Conservation (phyloP, 140 eudicot species). For the Ambrosia hybrid region DNA sequence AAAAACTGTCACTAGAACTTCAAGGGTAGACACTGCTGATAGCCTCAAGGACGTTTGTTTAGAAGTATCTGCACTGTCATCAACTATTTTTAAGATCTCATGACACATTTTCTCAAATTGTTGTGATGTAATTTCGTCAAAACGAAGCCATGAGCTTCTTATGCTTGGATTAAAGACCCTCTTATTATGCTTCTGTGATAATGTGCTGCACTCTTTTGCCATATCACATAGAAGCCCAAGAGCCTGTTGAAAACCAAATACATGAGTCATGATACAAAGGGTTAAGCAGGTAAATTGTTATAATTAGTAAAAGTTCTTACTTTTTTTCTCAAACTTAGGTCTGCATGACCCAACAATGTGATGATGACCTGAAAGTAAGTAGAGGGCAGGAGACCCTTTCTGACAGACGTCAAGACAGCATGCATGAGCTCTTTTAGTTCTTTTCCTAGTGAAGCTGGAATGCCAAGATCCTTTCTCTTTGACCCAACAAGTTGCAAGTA, state of each 20-base stretch:
- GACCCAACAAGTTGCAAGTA: conserved; percentile 60
- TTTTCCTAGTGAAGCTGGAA: conserved; percentile 45
- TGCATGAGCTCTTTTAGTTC: conserved; percentile 64
- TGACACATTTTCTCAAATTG: conserved; percentile 47
- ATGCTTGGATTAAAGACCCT: conserved; percentile 35
- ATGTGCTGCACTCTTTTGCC: conserved; percentile 48
- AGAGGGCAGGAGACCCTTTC: conserved; percentile 59
- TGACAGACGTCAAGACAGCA: conserved; percentile 47
- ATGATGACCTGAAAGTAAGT: conserved; percentile 58
- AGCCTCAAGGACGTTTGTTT: conserved; percentile 48
- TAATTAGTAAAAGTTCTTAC: conserved; percentile 27
- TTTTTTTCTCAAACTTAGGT: conserved; percentile 60
- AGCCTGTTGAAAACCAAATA: conserved; percentile 51
- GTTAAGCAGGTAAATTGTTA: background rate
- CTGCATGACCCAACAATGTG: conserved; percentile 49
- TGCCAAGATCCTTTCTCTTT: conserved; percentile 46
- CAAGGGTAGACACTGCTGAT: conserved; percentile 76
- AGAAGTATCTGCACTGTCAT: conserved; percentile 25
- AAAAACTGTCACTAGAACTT: conserved; percentile 60
- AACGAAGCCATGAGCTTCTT: conserved; percentile 65
- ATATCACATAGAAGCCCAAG: conserved; percentile 79
- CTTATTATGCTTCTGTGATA: conserved; percentile 46
- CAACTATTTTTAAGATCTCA: conserved; percentile 57
- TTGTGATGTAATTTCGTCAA: conserved; percentile 53
- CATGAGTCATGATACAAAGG: conserved; percentile 9